Percentiles rank a stretch among this genome's conserved stretches.
Evolutionary conservation across 2,329 filamentous ascomycete species (phyloP).

Genomic region (Botryotinia narcissicola): DNA sequence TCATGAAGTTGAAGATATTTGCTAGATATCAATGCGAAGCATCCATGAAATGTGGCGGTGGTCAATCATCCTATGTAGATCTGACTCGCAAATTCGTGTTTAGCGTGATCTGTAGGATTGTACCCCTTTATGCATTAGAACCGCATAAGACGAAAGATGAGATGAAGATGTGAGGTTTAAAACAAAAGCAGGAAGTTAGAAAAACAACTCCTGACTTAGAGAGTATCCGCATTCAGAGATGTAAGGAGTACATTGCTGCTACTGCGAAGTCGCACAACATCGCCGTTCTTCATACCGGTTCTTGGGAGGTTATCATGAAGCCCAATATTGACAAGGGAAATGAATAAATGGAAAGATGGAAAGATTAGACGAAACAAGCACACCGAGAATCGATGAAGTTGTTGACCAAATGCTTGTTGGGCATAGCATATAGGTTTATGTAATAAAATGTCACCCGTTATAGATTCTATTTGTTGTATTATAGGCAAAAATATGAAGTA

Average conservation of each 20-base stretch:
- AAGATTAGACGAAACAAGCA: not conserved
- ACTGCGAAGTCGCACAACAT: not conserved
- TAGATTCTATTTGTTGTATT: not conserved
- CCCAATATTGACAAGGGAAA: not conserved
- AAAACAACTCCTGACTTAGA: not conserved
- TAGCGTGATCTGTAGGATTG: not conserved
- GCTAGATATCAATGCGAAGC: not conserved
- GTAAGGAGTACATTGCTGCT: not conserved
- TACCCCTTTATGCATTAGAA: constrained; percentile 1
- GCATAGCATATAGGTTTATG: not conserved
- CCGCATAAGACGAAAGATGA: not conserved
- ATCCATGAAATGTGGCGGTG: constrained; percentile 1
- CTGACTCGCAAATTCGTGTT: not conserved
- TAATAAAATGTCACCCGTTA: not conserved
- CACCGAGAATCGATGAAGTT: not conserved
- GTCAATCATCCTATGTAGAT: not conserved
- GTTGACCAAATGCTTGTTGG: not conserved
- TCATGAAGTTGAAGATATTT: not conserved
- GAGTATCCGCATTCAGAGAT: not conserved
- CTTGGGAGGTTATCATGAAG: not conserved
- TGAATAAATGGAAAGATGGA: not conserved
- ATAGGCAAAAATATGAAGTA: not conserved
- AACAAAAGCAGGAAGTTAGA: not conserved
- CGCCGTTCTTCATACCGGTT: not conserved
- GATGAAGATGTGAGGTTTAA: not conserved